A percentile compares a stretch with the other conserved stretches of the same genome.
Evolutionary conservation across 768 basidiomycete species (phyloP).

Genomic region (Lepiota venenata): DNA sequence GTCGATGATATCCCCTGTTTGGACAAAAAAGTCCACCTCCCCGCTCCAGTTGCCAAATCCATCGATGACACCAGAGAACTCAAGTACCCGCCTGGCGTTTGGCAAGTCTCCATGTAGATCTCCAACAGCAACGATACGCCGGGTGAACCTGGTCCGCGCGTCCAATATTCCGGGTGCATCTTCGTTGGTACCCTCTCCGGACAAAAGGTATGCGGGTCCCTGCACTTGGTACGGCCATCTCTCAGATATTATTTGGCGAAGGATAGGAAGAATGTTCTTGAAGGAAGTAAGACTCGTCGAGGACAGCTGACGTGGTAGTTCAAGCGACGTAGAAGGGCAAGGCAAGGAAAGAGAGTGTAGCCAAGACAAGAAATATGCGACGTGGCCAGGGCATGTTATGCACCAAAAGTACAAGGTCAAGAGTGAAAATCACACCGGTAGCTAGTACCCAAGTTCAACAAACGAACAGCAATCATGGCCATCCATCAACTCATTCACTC

Average conservation of each 20-base stretch:
- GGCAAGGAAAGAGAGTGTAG: not conserved
- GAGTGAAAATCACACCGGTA: not conserved
- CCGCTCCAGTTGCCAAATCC: constrained; percentile 77
- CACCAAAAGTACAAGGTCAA: too few species aligned
- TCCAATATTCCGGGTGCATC: not conserved
- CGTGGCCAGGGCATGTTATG: constrained; percentile 5
- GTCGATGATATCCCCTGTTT: constrained; percentile 96
- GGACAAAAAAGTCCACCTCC: constrained; percentile 81
- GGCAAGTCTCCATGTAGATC: constrained; percentile 88
- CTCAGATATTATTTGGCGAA: constrained; percentile 3
- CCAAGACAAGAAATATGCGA: not conserved
- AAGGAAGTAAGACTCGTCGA: not conserved
- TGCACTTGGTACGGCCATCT: not conserved
- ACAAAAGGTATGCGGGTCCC: not conserved
- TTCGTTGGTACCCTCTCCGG: not conserved
- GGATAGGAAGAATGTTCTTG: not conserved
- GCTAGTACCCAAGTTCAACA: too few species aligned
- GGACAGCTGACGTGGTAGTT: not conserved
- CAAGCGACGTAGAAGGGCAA: not conserved
- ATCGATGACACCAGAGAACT: constrained; percentile 78
- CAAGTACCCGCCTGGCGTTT: constrained; percentile 77
- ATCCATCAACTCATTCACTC: too few species aligned
- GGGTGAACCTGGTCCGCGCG: constrained; percentile 30
- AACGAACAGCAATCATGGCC: too few species aligned
- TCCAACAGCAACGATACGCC: constrained; percentile 82